These are phyloP conservation scores for Xylariaceae sp. DNA, from an alignment of 2,329 filamentous ascomycete genomes.

Conservation along the genomic window DNA sequence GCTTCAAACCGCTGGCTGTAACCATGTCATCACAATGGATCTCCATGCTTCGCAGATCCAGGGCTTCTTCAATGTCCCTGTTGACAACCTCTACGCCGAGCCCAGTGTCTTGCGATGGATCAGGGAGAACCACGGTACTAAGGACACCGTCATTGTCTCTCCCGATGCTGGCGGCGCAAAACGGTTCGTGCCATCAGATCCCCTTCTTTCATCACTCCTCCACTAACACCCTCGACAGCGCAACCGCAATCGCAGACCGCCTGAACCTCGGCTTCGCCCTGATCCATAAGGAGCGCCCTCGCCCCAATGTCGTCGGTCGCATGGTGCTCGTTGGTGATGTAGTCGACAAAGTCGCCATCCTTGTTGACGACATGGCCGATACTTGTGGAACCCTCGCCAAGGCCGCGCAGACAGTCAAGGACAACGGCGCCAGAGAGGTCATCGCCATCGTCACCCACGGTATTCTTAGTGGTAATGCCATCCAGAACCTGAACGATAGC, in stretches of 20 bases:
- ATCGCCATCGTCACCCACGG: conserved; percentile 96
- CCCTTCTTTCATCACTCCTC: too few species aligned
- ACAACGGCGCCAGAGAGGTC: conserved; percentile 82
- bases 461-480: conserved; percentile 68
- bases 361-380: conserved; percentile 98
- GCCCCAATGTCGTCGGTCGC: conserved; percentile 80
- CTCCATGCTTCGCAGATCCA: conserved; percentile 91
- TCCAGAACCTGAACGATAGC: conserved; percentile 69
- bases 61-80: conserved; percentile 85
- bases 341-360: conserved; percentile 84
- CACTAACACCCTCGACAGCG: conserved; percentile 44
- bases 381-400: conserved; percentile 82
- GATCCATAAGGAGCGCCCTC: conserved; percentile 93
- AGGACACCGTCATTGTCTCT: conserved; percentile 89
- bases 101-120: conserved; percentile 92
- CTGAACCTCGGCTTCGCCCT: conserved; percentile 88
- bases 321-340: conserved; percentile 98
- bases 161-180: conserved; percentile 95
- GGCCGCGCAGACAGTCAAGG: conserved; percentile 83
- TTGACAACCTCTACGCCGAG: conserved; percentile 85
- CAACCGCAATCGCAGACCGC: conserved; percentile 88
- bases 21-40: conserved; percentile 94
- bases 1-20: conserved; percentile 91
- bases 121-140: conserved; percentile 74
- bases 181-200: conserved; percentile 46